These are phyloP conservation scores for Maudiozyma turicensis DNA, from an alignment of 805 yeast genomes.

Conservation along the genomic window DNA sequence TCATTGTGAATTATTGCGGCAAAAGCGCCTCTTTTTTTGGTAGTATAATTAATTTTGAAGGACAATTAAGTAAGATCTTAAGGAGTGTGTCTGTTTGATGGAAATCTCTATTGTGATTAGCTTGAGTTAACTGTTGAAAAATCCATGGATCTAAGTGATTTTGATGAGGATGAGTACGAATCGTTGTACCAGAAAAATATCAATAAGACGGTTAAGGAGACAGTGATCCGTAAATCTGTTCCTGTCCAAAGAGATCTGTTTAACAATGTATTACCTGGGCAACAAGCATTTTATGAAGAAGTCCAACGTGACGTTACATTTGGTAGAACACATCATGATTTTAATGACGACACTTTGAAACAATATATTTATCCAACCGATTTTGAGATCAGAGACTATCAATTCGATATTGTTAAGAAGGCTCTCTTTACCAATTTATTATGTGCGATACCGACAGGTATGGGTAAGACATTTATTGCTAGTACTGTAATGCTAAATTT, in stretches of 20 bases:
- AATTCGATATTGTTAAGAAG: constrained; percentile 63
- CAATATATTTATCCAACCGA: constrained; percentile 79
- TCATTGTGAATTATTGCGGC: too few species aligned
- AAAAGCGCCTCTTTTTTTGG: too few species aligned
- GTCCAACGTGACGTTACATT: constrained; percentile 27
- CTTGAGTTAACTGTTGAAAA: too few species aligned
- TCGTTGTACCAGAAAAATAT: constrained; percentile 26
- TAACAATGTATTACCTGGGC: constrained; percentile 26
- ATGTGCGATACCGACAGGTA: constrained; percentile 93
- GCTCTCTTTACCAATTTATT: constrained; percentile 66
- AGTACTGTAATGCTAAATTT: constrained; percentile 87
- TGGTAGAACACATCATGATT: constrained; percentile 42
- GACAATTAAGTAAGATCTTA: too few species aligned
- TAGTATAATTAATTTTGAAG: too few species aligned
- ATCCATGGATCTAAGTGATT: constrained; percentile 12
- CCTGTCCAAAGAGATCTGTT: constrained; percentile 31
- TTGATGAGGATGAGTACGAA: constrained; percentile 27
- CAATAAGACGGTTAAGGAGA: constrained; percentile 26
- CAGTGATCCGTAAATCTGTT: constrained; percentile 20
- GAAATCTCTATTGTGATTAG: too few species aligned
- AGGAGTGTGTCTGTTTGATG: too few species aligned
- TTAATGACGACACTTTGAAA: constrained; percentile 32
- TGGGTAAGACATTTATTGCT: constrained; percentile 95
- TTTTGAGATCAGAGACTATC: constrained; percentile 78
- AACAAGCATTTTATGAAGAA: constrained; percentile 31